Conservation (phyloP, 2,329 filamentous ascomycete genomes). For the Phyllosticta citriasiana region DNA sequence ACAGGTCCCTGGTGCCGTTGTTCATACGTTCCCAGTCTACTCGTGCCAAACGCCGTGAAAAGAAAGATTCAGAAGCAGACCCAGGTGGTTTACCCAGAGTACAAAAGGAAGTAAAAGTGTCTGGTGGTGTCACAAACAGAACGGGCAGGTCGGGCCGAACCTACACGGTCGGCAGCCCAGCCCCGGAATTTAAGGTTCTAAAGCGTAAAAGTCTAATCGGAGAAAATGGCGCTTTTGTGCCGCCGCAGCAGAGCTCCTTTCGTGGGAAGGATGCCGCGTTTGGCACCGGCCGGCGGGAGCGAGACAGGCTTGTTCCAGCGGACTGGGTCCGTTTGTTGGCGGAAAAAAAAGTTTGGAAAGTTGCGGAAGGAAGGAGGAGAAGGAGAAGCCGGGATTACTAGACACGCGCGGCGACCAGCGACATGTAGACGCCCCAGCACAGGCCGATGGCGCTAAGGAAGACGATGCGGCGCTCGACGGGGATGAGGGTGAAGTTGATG, state of each 20-base stretch:
- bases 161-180: neutral
- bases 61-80: no score
- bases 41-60: no score
- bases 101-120: no score
- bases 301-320: neutral
- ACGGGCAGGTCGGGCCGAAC: neutral
- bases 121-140: neutral
- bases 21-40: no score
- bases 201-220: neutral
- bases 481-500: conserved; percentile 60
- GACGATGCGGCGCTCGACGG: conserved; percentile 58
- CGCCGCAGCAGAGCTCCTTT: neutral
- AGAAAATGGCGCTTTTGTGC: neutral
- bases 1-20: no score
- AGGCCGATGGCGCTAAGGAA: conserved; percentile 64
- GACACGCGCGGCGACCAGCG: conserved; percentile 41
- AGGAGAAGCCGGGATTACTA: neutral
- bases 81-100: no score
- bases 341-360: neutral
- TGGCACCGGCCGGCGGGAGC: neutral
- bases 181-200: neutral
- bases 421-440: conserved; percentile 66
- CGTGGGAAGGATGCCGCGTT: neutral
- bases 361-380: neutral
- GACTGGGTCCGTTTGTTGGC: neutral